Conservation (phyloP, 805 yeast species). For the Yarrowia deformans region DNA sequence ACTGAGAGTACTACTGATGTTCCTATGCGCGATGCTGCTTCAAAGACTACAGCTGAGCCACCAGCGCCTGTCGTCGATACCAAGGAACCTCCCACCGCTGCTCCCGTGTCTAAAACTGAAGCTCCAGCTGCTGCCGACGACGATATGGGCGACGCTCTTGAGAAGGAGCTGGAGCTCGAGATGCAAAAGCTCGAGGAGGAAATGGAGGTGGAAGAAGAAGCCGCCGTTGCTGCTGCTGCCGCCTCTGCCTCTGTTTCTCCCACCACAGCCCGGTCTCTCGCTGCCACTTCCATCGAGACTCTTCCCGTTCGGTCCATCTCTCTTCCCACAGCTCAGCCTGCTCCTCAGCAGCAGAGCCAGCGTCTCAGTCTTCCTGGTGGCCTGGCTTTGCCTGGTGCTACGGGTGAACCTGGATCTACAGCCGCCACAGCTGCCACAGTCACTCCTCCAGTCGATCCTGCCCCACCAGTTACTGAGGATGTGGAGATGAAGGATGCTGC, state of each 20-base stretch:
- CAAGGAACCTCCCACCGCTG: not conserved
- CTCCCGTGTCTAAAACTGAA: not conserved
- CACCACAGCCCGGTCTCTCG: not conserved
- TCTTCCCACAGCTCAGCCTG: constrained; percentile 2
- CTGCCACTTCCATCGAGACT: constrained; percentile 26
- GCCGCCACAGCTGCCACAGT: not conserved
- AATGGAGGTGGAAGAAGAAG: constrained; percentile 37
- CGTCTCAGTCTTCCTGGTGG: constrained; percentile 26
- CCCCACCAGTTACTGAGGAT: not conserved
- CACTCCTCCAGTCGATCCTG: not conserved
- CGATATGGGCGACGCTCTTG: constrained; percentile 22
- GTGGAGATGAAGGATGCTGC: constrained; percentile 17
- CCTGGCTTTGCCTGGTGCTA: constrained; percentile 5
- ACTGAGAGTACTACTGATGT: not conserved
- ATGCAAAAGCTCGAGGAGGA: constrained; percentile 39
- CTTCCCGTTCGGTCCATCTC: constrained; percentile 30
- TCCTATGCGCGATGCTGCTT: not conserved
- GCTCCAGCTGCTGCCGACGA: not conserved
- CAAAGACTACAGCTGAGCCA: not conserved
- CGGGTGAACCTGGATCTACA: not conserved
- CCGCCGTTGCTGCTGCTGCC: constrained; percentile 9
- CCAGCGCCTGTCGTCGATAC: not conserved
- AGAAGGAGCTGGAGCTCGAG: constrained; percentile 31
- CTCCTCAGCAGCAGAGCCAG: constrained; percentile 5
- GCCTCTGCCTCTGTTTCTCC: constrained; percentile 7